Evolutionary conservation across 176 grass and related monocot genomes (phyloP).

Genomic region (Oryza meridionalis): DNA sequence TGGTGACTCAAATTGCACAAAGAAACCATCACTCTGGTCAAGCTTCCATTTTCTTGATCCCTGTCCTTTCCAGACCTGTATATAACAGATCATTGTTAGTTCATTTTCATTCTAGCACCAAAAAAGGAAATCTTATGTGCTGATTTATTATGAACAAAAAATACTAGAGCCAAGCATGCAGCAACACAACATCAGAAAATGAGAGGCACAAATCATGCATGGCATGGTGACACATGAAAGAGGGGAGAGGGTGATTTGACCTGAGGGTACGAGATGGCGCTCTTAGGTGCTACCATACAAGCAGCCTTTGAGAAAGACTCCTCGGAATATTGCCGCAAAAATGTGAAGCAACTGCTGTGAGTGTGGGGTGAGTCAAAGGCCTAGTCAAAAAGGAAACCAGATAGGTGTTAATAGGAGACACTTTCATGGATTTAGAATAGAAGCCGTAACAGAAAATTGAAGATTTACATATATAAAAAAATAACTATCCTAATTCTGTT

Average conservation of each 20-base stretch:
- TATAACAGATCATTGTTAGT: slow-evolving; percentile 32
- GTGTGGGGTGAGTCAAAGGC: slow-evolving; percentile 96
- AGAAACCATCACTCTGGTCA: slow-evolving; percentile 94
- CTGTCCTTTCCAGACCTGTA: slow-evolving; percentile 94
- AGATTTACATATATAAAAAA: slow-evolving; percentile 23
- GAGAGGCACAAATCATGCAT: background rate
- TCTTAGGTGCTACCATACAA: slow-evolving; percentile 90
- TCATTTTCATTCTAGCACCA: slow-evolving; percentile 22
- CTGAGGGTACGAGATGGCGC: slow-evolving; percentile 88
- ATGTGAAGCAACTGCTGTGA: slow-evolving; percentile 69
- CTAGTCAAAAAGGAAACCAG: slow-evolving; percentile 38
- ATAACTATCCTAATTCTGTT: background rate
- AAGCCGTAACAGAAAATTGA: slow-evolving; percentile 2
- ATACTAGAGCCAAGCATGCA: slow-evolving; percentile 8
- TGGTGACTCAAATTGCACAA: slow-evolving; percentile 94
- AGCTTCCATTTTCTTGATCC: slow-evolving; percentile 98
- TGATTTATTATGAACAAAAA: slow-evolving; percentile 22
- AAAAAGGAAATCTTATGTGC: background rate
- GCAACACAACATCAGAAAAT: slow-evolving; percentile 1
- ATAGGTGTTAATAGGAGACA: slow-evolving; percentile 3
- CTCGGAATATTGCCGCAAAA: slow-evolving; percentile 78
- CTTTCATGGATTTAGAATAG: background rate
- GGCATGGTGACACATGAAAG: slow-evolving; percentile 2
- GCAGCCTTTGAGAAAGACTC: slow-evolving; percentile 78
- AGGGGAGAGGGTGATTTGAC: slow-evolving; percentile 46